phyloP scores from a whole-genome alignment of 257 asterid species.

The Henckelia pumila region DNA sequence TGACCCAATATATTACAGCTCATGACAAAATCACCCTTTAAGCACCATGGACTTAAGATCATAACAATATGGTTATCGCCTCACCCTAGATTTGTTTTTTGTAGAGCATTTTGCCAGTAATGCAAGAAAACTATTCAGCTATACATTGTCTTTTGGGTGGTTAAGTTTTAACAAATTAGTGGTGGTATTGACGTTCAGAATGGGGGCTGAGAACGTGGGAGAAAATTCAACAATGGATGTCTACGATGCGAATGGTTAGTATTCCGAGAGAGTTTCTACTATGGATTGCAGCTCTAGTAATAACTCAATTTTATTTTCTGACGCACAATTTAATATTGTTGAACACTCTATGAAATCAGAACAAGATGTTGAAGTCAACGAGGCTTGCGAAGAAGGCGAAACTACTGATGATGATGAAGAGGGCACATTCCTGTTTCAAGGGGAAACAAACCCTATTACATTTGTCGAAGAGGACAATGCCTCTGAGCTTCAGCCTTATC shows the following conservation, averaged over 20 bases:
- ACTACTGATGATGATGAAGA: conserved; percentile 47
- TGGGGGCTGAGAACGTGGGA: too few species aligned
- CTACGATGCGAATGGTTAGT: too few species aligned
- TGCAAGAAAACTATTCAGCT: too few species aligned
- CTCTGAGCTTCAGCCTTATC: conserved; percentile 64
- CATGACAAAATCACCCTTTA: too few species aligned
- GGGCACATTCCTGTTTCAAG: conserved; percentile 55
- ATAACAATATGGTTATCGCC: too few species aligned
- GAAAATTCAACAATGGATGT: background rate
- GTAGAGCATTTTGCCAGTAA: too few species aligned
- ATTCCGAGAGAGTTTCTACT: background rate
- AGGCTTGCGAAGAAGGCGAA: conserved; percentile 50
- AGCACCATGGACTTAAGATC: too few species aligned
- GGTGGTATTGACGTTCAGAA: too few species aligned
- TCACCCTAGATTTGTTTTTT: too few species aligned
- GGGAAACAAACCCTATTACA: conserved; percentile 67
- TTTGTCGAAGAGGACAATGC: conserved; percentile 63
- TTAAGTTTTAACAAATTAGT: too few species aligned
- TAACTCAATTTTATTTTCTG: conserved; percentile 4
- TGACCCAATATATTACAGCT: too few species aligned
- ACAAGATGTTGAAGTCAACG: conserved; percentile 34
- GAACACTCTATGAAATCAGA: conserved; percentile 36
- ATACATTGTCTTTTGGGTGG: too few species aligned
- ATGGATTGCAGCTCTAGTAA: background rate
- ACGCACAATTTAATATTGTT: conserved; percentile 30